Evolutionary conservation across 805 yeast genomes (phyloP), one percentile per base, ranked within the genome.

Genomic region (Sugiyamaella marilandica): DNA sequence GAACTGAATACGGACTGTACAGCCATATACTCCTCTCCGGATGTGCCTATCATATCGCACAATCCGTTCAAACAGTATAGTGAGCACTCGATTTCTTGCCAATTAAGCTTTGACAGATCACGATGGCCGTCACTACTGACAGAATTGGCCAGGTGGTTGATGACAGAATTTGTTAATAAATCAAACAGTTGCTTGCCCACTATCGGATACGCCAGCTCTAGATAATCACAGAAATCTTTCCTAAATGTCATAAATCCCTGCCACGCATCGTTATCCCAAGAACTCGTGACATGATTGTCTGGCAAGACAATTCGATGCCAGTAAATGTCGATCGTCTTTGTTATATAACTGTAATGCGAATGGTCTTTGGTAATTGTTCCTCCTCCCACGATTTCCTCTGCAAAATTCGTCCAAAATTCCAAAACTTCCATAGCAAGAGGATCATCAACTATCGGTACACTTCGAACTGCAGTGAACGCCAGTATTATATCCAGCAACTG

Each of bases 201-300:
- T 4, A 87, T 72, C 0, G 89, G 79, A 71, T 84, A 87, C 1
- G 84, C 68, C 0, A 81, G 73, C 51, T 89, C 94, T 57, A 87
- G 79, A 36, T 91, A 74, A 59, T 94, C 98, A 0, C 84, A 78
- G 9, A 85, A 84, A 55, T 85, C 92, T 32, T 80, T 70, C 59
- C 97, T 76, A 66, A 81, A 92, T 24, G 81, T 76, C 19, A 69
- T 68, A 61, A 90, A 87, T 58, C 85, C 95, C 18, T 76, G 74
- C 53, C 71, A 66, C 24, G 64, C 63, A 9, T 70, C 68, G 21
- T 61, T 62, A 18, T 68, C 61, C 75, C 72, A 70, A 13, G 50
- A 18, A 3, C 13, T 19, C 8, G 29, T 24, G 13, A 39, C 56
- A 13, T 26, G 53, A 34, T 13, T 18, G 14, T 26, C 24, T 2